Evolutionary conservation across 2,329 filamentous ascomycete species (phyloP), one percentile per base, ranked within the genome.

Genomic region (Nannizziopsis arthrosporioides): DNA sequence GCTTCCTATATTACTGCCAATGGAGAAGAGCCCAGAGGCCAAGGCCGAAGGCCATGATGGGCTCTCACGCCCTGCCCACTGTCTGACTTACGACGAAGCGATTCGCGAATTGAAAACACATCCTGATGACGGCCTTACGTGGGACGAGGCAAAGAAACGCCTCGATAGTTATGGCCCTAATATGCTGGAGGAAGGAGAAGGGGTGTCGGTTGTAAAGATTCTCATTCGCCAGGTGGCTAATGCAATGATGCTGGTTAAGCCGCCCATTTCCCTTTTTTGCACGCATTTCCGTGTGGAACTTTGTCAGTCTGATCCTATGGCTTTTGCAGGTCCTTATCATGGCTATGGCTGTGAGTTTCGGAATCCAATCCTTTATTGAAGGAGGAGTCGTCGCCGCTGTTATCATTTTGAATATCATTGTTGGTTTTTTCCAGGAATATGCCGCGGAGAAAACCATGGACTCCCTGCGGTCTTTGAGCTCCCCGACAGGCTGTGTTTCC

Each of bases 161-260:
- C 67, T 81, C 1, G 68, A 74, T 15, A 61, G 74, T 36, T 73
- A 75, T 61, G 80, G 80, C 2, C 65, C 66, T 15, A 84, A 84
- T 54, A 74, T 81, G 52, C 72, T 84, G 5, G 77, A 85, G 18
- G 76, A 85, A 17, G 80, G 77, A 15, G 78, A 75, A 22, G 77
- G 76, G 32, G 79, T 87, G 27, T 75, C 58, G 74, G 79, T 82
- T 72, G 78, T 74, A 62, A 87, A 81, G 57, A 83, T 84, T 53
- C 65, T 84, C n/a, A 64, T 82, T 34, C 71, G 73, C 17, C 80
- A 84, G 58, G 68, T 83, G 35, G 78, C 78, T 53, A 84, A 84
- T 61, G 79, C 80, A 17, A 76, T 84, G 75, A 82, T 76, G 53
- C 62, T 84, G 64, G 80, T 80, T 64, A 62, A 56, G 53, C 50